Evolutionary conservation across 179 eudicot genomes (phyloP).

Genomic region (Carnegiea gigantea): DNA sequence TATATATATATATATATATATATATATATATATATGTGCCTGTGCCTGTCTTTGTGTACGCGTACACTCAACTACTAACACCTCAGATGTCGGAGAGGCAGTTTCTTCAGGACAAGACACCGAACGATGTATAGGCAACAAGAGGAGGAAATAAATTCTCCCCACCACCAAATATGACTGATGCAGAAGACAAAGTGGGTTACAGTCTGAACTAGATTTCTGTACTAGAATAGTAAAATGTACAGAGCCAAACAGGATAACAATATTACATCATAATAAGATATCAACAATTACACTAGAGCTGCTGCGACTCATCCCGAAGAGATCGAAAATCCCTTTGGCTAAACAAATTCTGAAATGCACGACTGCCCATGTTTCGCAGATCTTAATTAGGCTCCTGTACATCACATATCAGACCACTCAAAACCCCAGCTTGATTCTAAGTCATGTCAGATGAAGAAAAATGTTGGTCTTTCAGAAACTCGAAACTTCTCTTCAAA

Average conservation of each 20-base stretch:
- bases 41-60: too few species aligned
- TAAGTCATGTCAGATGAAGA: slow-evolving; percentile 26
- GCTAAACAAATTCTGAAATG: slow-evolving; percentile 21
- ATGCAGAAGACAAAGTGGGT: not conserved
- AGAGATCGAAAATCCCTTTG: slow-evolving; percentile 11
- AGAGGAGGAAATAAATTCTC: too few species aligned
- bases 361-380: slow-evolving; percentile 10
- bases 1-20: too few species aligned
- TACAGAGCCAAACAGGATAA: slow-evolving; percentile 28
- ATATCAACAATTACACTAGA: slow-evolving; percentile 39
- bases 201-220: slow-evolving; percentile 32
- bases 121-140: too few species aligned
- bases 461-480: slow-evolving; percentile 34
- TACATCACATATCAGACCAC: slow-evolving; percentile 27
- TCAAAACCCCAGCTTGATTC: slow-evolving; percentile 18
- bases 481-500: slow-evolving; percentile 23
- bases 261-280: slow-evolving; percentile 25
- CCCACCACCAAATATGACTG: not conserved
- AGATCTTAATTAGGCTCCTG: slow-evolving; percentile 29
- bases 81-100: too few species aligned
- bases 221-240: slow-evolving; percentile 37
- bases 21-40: too few species aligned
- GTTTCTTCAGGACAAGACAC: too few species aligned
- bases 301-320: slow-evolving; percentile 23
- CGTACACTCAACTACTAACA: too few species aligned